phyloP scores from a whole-genome alignment of 1,284 basidiomycete genomes.

The Trichosporon asahii region DNA sequence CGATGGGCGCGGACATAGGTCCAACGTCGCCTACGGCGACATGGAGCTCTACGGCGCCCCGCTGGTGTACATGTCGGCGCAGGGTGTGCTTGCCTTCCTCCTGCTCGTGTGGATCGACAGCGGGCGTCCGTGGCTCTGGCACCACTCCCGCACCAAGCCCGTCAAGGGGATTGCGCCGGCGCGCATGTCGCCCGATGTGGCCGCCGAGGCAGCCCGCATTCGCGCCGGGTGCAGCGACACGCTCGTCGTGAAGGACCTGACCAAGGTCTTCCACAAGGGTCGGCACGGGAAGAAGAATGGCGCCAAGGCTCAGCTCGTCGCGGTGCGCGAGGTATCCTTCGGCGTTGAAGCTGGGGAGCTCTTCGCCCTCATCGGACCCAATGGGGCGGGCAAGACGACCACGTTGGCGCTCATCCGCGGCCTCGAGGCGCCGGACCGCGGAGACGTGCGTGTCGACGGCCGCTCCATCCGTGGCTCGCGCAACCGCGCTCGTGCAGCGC shows the following conservation, averaged over 20 bases:
- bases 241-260: slow-evolving; percentile 64
- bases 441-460: slow-evolving; percentile 65
- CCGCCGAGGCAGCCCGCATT: slow-evolving; percentile 58
- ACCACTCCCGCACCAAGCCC: background rate
- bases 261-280: slow-evolving; percentile 59
- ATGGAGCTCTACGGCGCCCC: slow-evolving; percentile 69
- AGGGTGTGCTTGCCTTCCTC: slow-evolving; percentile 57
- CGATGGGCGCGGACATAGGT: slow-evolving; percentile 58
- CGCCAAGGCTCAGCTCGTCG: slow-evolving; percentile 13
- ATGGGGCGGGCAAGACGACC: slow-evolving; percentile 73
- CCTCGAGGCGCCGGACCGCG: slow-evolving; percentile 56
- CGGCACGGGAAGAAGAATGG: slow-evolving; percentile 3
- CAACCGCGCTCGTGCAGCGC: slow-evolving; percentile 55
- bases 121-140: slow-evolving; percentile 52
- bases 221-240: slow-evolving; percentile 54
- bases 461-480: slow-evolving; percentile 63
- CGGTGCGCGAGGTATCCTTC: slow-evolving; percentile 68
- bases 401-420: slow-evolving; percentile 50
- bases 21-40: slow-evolving; percentile 55
- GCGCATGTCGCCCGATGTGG: slow-evolving; percentile 51
- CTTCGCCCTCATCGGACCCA: slow-evolving; percentile 72
- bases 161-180: background rate
- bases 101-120: slow-evolving; percentile 64
- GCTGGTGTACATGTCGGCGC: slow-evolving; percentile 66
- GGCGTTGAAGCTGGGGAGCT: slow-evolving; percentile 63